These are phyloP conservation scores for Vaccinium myrtillus DNA, from an alignment of 148 eudicot genomes.

Conservation along the genomic window DNA sequence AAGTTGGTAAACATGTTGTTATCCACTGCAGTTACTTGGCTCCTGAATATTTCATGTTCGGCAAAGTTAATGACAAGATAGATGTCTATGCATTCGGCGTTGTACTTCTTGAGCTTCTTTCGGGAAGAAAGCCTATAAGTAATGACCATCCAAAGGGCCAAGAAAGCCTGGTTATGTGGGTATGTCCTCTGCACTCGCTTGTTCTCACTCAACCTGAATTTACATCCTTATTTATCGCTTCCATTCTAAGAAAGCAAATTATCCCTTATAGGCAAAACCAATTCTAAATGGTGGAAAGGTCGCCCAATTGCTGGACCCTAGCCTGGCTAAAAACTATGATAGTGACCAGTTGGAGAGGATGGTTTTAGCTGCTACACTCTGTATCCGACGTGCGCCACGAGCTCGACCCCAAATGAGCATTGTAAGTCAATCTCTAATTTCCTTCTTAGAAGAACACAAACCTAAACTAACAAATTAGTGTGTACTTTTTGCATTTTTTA, in stretches of 20 bases:
- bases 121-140: conserved; percentile 88
- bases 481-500: not conserved
- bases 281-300: conserved; percentile 62
- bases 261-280: conserved; percentile 63
- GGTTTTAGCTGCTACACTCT: conserved; percentile 87
- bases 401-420: conserved; percentile 75
- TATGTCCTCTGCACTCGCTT: conserved; percentile 31
- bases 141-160: conserved; percentile 69
- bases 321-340: conserved; percentile 46
- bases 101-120: conserved; percentile 97
- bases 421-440: conserved; percentile 36
- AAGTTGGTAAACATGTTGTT: not conserved
- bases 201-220: not conserved
- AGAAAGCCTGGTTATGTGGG: conserved; percentile 97
- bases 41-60: conserved; percentile 96
- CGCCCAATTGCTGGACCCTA: conserved; percentile 58
- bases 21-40: conserved; percentile 77
- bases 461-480: too few species aligned
- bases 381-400: conserved; percentile 72
- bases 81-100: conserved; percentile 97
- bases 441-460: not conserved
- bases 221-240: not conserved
- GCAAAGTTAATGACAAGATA: conserved; percentile 73
- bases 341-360: conserved; percentile 72
- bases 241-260: not conserved